Base-by-base conservation (phyloP, 2,329 filamentous ascomycete genomes). In the Akanthomyces muscarius region DNA sequence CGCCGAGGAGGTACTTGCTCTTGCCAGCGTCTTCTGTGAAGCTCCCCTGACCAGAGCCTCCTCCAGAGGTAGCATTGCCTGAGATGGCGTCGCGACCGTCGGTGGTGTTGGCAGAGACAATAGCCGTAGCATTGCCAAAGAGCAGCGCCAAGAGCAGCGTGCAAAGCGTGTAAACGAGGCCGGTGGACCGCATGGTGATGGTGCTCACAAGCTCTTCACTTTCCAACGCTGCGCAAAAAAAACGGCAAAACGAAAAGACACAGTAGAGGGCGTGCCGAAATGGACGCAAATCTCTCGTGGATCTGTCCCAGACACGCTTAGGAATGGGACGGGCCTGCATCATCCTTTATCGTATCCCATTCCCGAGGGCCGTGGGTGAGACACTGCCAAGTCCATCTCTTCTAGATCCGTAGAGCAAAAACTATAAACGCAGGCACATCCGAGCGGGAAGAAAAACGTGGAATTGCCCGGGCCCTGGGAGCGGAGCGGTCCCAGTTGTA, bases 1-100 rank as follows among this genome's bases (percentile, higher is more conserved):
- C 81, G 21, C 83, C 83, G 52, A 85, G 70, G 36, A 85, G 76
- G 65, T 84, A 85, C 61, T 70, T 71, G 62, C 74, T 70, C 33
- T 72, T 48, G 44, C 44, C 44, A 5, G 14, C 30, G n/a, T 21
- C n/a, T n/a, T 23, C 30, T 8, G n/a, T 48, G 55, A 14, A 28
- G 25, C 42, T 45, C 42, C 23, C 13, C 21, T 58, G 55, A 5
- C 28, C 44, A 13, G 21, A 25, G 36, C 28, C 16, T 36, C 21
- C 23, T 18, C 16, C 36, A 18, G 28, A 48, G 42, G 55, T 48
- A 11, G 44, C 38, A 36, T 48, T 58, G 14, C 42, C 21, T 47
- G 25, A 30, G 28, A 6, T 25, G 30, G 55, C 30, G 48, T 58
- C 33, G 14, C 54, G 25, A 7, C n/a, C 28, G 30, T n/a, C 18